Base-by-base conservation (phyloP, 164 flowering plant species). In the Tetrastigma voinierianum region DNA sequence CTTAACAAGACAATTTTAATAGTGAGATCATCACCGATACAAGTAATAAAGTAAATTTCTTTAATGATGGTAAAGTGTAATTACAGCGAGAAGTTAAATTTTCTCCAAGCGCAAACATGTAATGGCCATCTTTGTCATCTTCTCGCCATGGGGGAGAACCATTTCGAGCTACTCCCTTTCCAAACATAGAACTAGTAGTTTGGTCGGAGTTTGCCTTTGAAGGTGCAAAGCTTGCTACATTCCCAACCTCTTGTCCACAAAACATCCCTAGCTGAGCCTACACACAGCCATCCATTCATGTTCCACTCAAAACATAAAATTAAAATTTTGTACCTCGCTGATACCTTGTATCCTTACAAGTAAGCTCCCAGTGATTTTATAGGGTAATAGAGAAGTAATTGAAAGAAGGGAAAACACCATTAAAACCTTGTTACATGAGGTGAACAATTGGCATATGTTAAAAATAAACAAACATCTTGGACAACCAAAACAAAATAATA, bases 81-180 rank as follows among this genome's bases (percentile, higher is more conserved):
- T 95, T 95, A 95, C 99, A 95, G 97, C 99, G 99, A 70, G 96
- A 71, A 65, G 99, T 95, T 86, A 95, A 87, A 86, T 89, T 90
- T 51, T 95, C 99, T 85, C 99, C 99, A 73, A 96, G 69, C 72
- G 86, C 95, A 90, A 96, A 96, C 78, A 81, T 80, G 88, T 88
- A 93, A 93, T 96, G 99, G 16, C 99, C 99, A 84, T 96, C 99
- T 77, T 93, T 90, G 93, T 96, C 98, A 84, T 90, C 99, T 66
- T 86, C 89, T 70, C 99, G 80, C 96, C 87, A 78, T 19, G 97
- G 99, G 74, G 99, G 97, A 72, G 99, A 89, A 82, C 93, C 94
- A 79, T 83, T 92, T 77, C 84, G 96, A 80, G 82, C 87, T 46
- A 80, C 83, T 76, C 78, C 89, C 81, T 86, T 86, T 70, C 71